Conservation (phyloP, 2,329 filamentous ascomycete genomes). For the Claviceps paspali region DNA sequence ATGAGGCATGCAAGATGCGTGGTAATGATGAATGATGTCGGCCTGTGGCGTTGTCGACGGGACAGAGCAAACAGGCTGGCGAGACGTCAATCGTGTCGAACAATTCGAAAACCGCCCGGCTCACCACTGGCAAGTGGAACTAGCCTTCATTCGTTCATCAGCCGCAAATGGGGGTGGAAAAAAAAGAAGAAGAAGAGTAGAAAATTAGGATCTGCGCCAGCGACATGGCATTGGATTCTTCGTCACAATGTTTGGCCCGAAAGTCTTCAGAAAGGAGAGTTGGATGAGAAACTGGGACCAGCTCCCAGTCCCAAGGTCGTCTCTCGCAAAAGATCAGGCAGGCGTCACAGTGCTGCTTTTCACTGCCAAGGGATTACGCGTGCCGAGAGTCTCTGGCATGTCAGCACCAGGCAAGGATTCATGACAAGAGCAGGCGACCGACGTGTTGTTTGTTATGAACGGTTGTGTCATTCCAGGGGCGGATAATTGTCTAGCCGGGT, state of each 20-base stretch:
- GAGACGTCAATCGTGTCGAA: background rate
- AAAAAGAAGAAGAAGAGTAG: background rate
- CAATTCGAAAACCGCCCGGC: background rate
- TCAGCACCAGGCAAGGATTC: background rate
- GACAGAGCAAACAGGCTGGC: background rate
- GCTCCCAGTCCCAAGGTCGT: no score
- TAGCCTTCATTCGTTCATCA: background rate
- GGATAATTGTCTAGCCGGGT: no score
- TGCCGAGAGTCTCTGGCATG: background rate
- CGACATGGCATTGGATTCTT: background rate
- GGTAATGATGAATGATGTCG: background rate
- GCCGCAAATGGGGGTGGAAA: background rate
- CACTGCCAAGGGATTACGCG: background rate
- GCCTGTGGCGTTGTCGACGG: background rate
- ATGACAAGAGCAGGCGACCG: background rate
- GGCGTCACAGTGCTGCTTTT: no score
- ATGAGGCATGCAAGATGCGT: background rate
- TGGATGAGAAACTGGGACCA: no score
- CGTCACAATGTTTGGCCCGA: background rate
- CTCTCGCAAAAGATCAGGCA: no score
- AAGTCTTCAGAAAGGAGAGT: no score
- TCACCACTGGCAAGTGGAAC: background rate
- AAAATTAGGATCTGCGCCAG: background rate
- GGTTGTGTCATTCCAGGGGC: background rate
- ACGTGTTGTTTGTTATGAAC: background rate